These are phyloP conservation scores for Ophiostoma piceae DNA, from an alignment of 2,329 filamentous ascomycete species.

Conservation along the genomic window DNA sequence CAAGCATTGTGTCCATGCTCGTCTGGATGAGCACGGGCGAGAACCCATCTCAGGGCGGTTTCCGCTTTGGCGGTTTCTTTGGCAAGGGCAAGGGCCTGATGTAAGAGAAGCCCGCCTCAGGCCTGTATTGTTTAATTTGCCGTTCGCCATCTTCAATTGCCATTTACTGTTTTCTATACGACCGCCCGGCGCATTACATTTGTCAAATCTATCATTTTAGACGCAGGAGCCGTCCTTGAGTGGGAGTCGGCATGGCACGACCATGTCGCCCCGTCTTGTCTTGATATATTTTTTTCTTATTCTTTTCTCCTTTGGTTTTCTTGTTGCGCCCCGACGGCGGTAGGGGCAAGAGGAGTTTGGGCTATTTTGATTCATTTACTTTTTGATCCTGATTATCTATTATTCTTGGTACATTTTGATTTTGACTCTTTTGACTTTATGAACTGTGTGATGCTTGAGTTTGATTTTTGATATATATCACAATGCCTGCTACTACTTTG, in stretches of 20 bases:
- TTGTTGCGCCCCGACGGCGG: conserved; percentile 9
- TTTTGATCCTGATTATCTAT: not conserved
- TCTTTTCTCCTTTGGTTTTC: not conserved
- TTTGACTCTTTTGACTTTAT: not conserved
- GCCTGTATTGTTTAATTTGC: not conserved
- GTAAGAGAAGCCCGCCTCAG: not conserved
- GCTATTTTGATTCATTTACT: not conserved
- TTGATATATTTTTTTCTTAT: not conserved
- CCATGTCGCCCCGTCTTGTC: not conserved
- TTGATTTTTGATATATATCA: too few relatives aligned
- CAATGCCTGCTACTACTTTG: too few relatives aligned
- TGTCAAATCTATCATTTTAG: not conserved
- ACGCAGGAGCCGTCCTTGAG: conserved; percentile 7
- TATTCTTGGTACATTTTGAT: not conserved
- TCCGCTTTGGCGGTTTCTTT: conserved; percentile 20
- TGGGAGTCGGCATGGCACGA: not conserved
- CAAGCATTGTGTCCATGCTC: conserved; percentile 34
- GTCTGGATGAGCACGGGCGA: conserved; percentile 36
- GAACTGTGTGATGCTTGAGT: too few relatives aligned
- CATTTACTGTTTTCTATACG: conserved; percentile 10
- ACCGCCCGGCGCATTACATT: conserved; percentile 14
- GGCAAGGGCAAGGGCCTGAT: conserved; percentile 24
- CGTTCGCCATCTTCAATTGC: not conserved
- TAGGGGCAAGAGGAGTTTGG: conserved; percentile 13
- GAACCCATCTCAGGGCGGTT: conserved; percentile 21